Base-by-base conservation (phyloP, 164 flowering plant species). In the Aristolochia fimbriata region DNA sequence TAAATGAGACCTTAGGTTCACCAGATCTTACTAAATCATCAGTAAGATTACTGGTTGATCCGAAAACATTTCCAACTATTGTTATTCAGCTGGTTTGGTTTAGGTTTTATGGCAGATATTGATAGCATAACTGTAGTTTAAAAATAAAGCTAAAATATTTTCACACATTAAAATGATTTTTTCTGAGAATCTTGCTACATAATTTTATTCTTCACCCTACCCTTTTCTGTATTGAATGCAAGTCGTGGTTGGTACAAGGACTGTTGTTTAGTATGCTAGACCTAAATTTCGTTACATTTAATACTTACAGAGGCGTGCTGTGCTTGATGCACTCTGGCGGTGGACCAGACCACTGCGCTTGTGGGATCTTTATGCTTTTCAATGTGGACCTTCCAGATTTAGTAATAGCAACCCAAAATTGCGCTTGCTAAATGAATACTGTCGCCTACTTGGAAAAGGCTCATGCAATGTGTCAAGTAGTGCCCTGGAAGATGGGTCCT, bases 311-410 rank as follows among this genome's bases (percentile, higher is more conserved):
- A 83, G 99, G 63, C 91, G 94, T 60, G 81, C 73, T 49, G 74
- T 91, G 19, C 80, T 76, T 77, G 85, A 84, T 59, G 96, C 96
- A 63, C 68, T 94, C 62, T 30, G 73, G 64, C 76, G 79, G 78
- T 80, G 81, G 57, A 78, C 87, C 52, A 88, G 85, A 74, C 93
- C 96, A 43, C 43, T 72, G 59, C 81, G 77, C 62, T 54, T 85
- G 30, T 80, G 96, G 88, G 97, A 94, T 77, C 86, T 91, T 51
- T 94, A 88, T 77, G 78, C 95, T 68, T 88, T 88, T 77, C 62
- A 62, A 20, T 77, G 75, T 66, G 95, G 96, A 22, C 81, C 96
- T 58, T 83, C 88, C 65, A 85, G 71, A 72, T 82, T 68, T 65
- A 57, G 47, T 16, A 81, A 75, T 57, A 67, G 70, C 47, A 79